A percentile compares a stretch with the other conserved stretches of the same genome.
phyloP scores from a whole-genome alignment of 306 rosid species.

The Vigna reflexopilosa region DNA sequence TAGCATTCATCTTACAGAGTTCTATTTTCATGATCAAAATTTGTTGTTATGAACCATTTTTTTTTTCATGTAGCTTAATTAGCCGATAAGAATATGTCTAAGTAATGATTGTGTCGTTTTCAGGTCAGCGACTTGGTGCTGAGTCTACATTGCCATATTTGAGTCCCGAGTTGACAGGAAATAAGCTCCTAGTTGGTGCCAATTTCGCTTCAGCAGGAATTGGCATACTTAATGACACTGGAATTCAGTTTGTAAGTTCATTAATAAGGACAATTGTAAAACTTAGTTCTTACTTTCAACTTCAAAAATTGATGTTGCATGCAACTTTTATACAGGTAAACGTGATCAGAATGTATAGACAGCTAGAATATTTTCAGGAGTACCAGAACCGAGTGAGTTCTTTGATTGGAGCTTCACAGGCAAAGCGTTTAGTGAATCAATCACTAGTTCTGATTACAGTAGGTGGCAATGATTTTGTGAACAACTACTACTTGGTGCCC shows the following conservation, averaged over 20 bases:
- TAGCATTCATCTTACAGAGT: not conserved
- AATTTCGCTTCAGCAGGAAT: constrained; percentile 94
- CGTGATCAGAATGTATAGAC: constrained; percentile 69
- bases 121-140: constrained; percentile 62
- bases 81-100: not conserved
- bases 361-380: constrained; percentile 55
- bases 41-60: not conserved
- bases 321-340: constrained; percentile 51
- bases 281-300: no score
- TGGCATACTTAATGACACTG: constrained; percentile 94
- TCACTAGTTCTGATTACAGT: constrained; percentile 67
- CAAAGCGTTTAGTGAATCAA: constrained; percentile 52
- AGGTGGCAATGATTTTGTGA: constrained; percentile 89
- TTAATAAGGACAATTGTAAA: no score
- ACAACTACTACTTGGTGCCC: constrained; percentile 78
- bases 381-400: constrained; percentile 60
- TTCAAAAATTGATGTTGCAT: no score
- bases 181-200: constrained; percentile 73
- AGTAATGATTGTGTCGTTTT: not conserved
- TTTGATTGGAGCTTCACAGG: constrained; percentile 53
- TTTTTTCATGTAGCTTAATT: not conserved
- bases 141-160: constrained; percentile 74
- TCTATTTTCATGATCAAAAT: not conserved
- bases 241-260: constrained; percentile 70
- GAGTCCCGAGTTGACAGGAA: constrained; percentile 62